Conservation (phyloP, 352 stramenopile species). For the Phytophthora rubi region DNA sequence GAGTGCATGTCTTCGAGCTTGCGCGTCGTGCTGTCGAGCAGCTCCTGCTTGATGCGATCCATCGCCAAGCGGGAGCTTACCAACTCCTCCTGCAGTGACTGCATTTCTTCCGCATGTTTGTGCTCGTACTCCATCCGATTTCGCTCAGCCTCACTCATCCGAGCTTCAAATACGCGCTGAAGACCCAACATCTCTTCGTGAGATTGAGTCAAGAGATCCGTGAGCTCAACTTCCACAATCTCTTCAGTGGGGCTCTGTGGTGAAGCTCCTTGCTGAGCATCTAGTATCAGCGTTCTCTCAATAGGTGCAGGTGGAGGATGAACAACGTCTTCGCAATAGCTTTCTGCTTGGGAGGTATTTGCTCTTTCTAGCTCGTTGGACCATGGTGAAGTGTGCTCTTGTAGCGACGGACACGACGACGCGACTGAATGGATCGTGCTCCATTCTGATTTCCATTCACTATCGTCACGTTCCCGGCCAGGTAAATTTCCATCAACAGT, state of each 20-base stretch:
- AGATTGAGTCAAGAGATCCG: conserved; percentile 42
- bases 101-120: conserved; percentile 26
- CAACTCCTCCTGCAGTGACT: conserved; percentile 27
- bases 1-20: conserved; percentile 38
- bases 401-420: neutral
- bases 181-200: conserved; percentile 41
- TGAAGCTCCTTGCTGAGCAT: neutral
- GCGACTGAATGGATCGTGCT: neutral
- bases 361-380: conserved; percentile 2
- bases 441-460: neutral
- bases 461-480: neutral
- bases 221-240: conserved; percentile 50
- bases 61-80: conserved; percentile 32
- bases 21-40: conserved; percentile 27
- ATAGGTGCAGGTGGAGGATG: conserved; percentile 17
- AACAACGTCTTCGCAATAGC: neutral
- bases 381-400: neutral
- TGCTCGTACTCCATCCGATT: conserved; percentile 9
- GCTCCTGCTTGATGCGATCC: conserved; percentile 37
- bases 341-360: neutral
- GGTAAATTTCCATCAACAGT: neutral
- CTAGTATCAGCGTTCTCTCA: neutral
- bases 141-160: conserved; percentile 32
- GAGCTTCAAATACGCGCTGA: conserved; percentile 23
- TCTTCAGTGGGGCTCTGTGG: conserved; percentile 25